These are phyloP conservation scores for Pseudocercospora fuligena DNA, from an alignment of 2,329 filamentous ascomycete species.

Conservation along the genomic window DNA sequence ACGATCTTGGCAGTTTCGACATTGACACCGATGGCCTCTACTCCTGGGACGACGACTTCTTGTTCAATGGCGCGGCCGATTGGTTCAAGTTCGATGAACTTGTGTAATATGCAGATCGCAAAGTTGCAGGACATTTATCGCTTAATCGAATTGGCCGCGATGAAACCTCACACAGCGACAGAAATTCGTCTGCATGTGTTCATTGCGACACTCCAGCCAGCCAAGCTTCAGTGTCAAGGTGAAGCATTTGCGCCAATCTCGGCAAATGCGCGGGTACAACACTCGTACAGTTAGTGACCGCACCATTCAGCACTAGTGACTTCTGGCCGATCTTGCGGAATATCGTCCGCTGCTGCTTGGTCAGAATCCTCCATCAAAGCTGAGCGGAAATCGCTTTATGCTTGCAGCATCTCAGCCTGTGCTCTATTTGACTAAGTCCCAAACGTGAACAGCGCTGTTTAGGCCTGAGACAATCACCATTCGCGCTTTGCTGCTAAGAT, in stretches of 20 bases:
- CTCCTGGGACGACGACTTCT: neutral
- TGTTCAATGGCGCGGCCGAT: neutral
- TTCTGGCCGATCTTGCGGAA: too few relatives aligned
- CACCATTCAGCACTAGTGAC: too few relatives aligned
- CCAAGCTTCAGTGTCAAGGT: too few relatives aligned
- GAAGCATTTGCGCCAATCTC: too few relatives aligned
- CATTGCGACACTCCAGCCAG: too few relatives aligned
- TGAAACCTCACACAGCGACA: neutral
- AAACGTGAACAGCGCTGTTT: neutral
- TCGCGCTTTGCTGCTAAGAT: neutral
- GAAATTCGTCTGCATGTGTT: too few relatives aligned
- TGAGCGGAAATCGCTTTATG: neutral
- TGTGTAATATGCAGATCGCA: neutral
- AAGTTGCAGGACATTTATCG: neutral
- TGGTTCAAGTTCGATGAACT: neutral
- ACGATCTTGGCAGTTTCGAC: neutral
- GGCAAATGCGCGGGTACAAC: too few relatives aligned
- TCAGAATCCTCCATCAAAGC: neutral
- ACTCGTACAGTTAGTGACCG: too few relatives aligned
- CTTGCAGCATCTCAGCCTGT: neutral
- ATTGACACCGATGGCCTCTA: neutral
- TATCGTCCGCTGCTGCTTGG: neutral
- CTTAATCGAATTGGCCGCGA: neutral
- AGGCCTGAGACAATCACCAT: neutral
- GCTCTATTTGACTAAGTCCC: neutral